These are phyloP conservation scores for Colletotrichum nymphaeae DNA, from an alignment of 2,329 filamentous ascomycete genomes.

Conservation along the genomic window DNA sequence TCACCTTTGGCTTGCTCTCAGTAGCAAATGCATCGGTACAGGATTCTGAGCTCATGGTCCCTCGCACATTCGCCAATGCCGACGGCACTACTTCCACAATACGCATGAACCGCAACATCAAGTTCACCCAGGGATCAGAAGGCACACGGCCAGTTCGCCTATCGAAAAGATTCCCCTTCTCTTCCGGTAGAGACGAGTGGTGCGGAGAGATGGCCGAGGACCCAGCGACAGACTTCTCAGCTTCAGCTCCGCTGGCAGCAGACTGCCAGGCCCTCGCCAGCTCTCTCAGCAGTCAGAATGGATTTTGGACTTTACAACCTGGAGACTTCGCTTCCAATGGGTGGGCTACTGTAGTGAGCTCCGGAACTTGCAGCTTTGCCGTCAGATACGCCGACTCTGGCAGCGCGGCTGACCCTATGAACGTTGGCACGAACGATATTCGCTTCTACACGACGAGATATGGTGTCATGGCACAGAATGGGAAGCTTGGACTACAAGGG, in stretches of 20 bases:
- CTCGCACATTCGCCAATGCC: neutral
- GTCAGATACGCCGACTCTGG: conserved; percentile 12
- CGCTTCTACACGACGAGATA: conserved; percentile 31
- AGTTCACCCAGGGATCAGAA: conserved; percentile 14
- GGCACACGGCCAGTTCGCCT: conserved; percentile 14
- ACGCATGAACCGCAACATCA: conserved; percentile 3
- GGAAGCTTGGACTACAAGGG: conserved; percentile 25
- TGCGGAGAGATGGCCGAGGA: conserved; percentile 32
- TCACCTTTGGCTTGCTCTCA: neutral
- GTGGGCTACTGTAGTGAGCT: conserved; percentile 28
- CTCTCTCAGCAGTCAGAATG: conserved; percentile 3
- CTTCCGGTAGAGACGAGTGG: conserved; percentile 32
- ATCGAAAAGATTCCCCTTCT: conserved; percentile 19
- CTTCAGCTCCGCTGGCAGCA: conserved; percentile 23
- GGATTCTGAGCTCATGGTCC: neutral
- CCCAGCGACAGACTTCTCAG: conserved; percentile 20
- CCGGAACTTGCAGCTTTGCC: conserved; percentile 34
- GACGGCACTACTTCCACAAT: conserved; percentile 7
- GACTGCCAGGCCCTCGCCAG: conserved; percentile 24
- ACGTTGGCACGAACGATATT: conserved; percentile 35
- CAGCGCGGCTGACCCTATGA: conserved; percentile 6
- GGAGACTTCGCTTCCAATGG: conserved; percentile 22
- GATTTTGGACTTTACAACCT: conserved; percentile 29
- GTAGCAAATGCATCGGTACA: neutral
- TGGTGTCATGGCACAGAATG: conserved; percentile 10